phyloP scores from a whole-genome alignment of 169 alveolate genomes.

The Cryptosporidium andersoni region DNA sequence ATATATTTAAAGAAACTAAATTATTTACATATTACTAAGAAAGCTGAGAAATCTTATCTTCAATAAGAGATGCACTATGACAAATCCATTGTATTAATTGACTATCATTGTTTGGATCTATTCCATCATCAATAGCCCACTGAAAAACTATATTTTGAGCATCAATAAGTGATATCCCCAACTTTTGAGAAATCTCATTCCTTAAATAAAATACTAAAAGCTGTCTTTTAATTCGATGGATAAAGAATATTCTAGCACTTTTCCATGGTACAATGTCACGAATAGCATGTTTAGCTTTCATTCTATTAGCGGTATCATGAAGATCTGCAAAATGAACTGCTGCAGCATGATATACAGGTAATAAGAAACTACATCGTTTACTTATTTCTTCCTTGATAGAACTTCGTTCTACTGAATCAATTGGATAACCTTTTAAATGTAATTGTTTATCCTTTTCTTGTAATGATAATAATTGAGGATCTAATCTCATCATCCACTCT shows the following conservation, averaged over 20 bases:
- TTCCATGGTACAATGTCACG: constrained; percentile 81
- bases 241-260: constrained; percentile 79
- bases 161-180: constrained; percentile 23
- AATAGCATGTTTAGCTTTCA: constrained; percentile 84
- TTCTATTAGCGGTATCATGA: constrained; percentile 85
- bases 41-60: constrained; percentile 44
- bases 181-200: constrained; percentile 64
- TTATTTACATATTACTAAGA: neutral
- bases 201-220: constrained; percentile 75
- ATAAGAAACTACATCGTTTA: constrained; percentile 73
- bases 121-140: constrained; percentile 62
- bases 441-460: constrained; percentile 53
- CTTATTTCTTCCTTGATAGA: constrained; percentile 74
- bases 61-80: constrained; percentile 46
- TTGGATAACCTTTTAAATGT: constrained; percentile 70
- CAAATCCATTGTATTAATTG: constrained; percentile 64
- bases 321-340: constrained; percentile 84
- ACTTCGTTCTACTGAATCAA: constrained; percentile 69
- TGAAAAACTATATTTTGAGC: constrained; percentile 49
- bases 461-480: constrained; percentile 71
- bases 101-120: constrained; percentile 48
- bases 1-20: neutral
- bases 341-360: constrained; percentile 76
- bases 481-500: constrained; percentile 76
- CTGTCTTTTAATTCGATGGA: constrained; percentile 78